Evolutionary conservation across 345 rosid genomes (phyloP), one percentile per base, ranked within the genome.

Genomic region (Eutrema yunnanense): DNA sequence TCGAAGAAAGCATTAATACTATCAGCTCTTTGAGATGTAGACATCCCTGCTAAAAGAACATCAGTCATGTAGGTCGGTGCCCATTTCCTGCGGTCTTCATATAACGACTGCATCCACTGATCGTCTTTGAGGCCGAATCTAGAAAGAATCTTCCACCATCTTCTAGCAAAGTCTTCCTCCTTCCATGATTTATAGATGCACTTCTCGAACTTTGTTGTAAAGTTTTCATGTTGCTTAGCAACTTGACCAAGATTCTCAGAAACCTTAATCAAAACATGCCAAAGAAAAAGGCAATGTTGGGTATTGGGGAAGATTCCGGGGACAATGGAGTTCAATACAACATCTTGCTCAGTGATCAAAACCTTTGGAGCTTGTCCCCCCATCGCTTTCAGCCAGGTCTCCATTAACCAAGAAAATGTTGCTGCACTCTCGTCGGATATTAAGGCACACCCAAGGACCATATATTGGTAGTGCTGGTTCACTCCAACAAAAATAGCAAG

Each of bases 141-240:
- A 70, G 74, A 83, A 72, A 84, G 80, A 72, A 84, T 79, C 77
- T 86, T 83, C 85, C 74, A 83, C 93, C 90, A 88, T 54, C 79
- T 86, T 74, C 79, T 86, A 9, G 48, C 73, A 65, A 88, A 86
- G 52, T 86, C 87, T 43, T 81, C 87, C 3, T 86, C 85, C 65
- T 84, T 82, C 86, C 87, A 83, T 10, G 93, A 88, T 60, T 81
- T 84, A 75, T 83, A 84, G 55, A 88, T 75, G 80, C 93, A 88
- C 73, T 88, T 84, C 46, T 84, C 85, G 63, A 88, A 88, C 70
- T 88, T 85, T 27, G 62, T 53, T 73, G 73, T 73, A 56, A 88
- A 86, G 29, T 76, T 80, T 11, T 77, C 87, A 52, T 81, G 76
- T 69, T 79, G 84, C 68, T 83, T 88, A 32, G 78, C 77, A 38